Evolutionary conservation across 129 eudicot genomes (phyloP).

Genomic region (Artemisia tridentata): DNA sequence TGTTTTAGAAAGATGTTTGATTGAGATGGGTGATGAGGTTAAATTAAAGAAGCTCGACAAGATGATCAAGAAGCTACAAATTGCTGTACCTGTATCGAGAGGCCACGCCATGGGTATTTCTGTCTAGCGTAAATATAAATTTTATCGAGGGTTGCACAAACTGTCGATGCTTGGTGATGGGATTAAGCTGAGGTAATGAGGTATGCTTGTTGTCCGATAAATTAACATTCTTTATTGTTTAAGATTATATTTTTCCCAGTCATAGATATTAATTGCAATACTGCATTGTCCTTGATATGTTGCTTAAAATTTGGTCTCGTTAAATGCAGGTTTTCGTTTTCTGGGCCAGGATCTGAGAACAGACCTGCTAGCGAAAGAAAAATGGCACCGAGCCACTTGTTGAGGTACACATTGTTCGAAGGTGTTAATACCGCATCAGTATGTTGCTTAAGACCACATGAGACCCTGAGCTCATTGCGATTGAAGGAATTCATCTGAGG

Average conservation of each 20-base stretch:
- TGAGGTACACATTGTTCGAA: slow-evolving; percentile 50
- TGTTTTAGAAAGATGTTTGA: slow-evolving; percentile 59
- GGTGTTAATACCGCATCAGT: slow-evolving; percentile 65
- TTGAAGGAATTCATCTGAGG: slow-evolving; percentile 44
- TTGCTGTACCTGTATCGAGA: too few relatives aligned
- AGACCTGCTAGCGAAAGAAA: slow-evolving; percentile 54
- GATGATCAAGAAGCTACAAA: too few relatives aligned
- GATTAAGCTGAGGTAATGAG: slow-evolving; percentile 12
- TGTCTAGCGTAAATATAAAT: too few relatives aligned
- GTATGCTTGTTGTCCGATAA: slow-evolving; percentile 11
- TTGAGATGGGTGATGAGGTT: slow-evolving; percentile 42
- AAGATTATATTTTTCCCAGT: not conserved
- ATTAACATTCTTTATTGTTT: not conserved
- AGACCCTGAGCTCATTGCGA: slow-evolving; percentile 54
- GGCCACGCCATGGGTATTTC: too few relatives aligned
- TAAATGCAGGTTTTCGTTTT: not conserved
- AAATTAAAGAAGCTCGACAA: slow-evolving; percentile 42
- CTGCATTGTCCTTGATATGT: not conserved
- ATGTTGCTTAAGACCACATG: slow-evolving; percentile 62
- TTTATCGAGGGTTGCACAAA: not conserved
- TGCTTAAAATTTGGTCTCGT: not conserved
- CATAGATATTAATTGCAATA: not conserved
- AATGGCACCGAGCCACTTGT: slow-evolving; percentile 36
- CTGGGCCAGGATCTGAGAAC: slow-evolving; percentile 14
- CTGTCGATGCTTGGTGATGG: slow-evolving; percentile 2